Conservation (phyloP, 139 green algal genomes). For the Dunaliella sp. region DNA sequence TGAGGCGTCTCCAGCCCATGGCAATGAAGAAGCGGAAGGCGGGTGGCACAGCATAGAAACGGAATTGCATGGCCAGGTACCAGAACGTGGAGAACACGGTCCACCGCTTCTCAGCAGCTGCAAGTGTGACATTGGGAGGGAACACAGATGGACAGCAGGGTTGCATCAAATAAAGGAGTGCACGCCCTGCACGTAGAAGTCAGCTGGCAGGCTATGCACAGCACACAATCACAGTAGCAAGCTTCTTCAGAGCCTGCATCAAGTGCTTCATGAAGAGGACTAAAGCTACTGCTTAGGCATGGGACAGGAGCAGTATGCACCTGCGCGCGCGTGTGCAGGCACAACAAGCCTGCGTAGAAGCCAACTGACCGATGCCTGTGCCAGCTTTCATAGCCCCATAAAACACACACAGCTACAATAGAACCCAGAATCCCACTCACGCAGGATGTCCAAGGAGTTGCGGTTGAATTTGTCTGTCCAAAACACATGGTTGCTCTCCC, state of each 20-base stretch:
- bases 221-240: too few relatives aligned
- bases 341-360: background rate
- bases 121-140: too few relatives aligned
- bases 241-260: too few relatives aligned
- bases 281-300: too few relatives aligned
- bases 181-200: too few relatives aligned
- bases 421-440: conserved; percentile 21
- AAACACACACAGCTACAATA: too few relatives aligned
- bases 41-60: conserved; percentile 38
- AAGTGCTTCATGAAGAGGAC: too few relatives aligned
- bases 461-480: conserved; percentile 59
- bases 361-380: background rate
- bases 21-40: conserved; percentile 46
- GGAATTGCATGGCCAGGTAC: conserved; percentile 45
- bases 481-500: conserved; percentile 62
- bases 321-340: background rate
- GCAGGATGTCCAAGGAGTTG: conserved; percentile 48
- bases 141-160: too few relatives aligned
- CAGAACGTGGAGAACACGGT: conserved; percentile 56
- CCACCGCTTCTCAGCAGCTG: conserved; percentile 60
- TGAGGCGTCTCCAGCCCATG: conserved; percentile 32
- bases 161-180: too few relatives aligned
- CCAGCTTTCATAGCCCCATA: too few relatives aligned
- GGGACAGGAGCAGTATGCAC: background rate
- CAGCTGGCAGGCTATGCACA: too few relatives aligned